These are phyloP conservation scores for Penicillium capsulatum DNA, from an alignment of 2,329 filamentous ascomycete genomes.

Conservation along the genomic window DNA sequence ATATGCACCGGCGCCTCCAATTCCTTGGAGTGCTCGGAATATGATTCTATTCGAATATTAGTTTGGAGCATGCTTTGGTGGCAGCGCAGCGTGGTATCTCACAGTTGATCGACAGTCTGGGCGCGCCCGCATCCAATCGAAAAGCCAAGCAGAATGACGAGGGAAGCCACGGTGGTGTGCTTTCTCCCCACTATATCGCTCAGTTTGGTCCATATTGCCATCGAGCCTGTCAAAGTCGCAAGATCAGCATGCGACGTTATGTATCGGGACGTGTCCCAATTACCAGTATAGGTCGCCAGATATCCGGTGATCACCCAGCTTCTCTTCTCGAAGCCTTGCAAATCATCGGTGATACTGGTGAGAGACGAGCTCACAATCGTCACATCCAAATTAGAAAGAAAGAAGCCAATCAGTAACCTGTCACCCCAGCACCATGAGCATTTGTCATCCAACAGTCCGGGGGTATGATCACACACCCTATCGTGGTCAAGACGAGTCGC, in stretches of 20 bases:
- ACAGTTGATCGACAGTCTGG: slow-evolving; percentile 31
- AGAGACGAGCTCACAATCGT: slow-evolving; percentile 36
- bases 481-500: slow-evolving; percentile 20
- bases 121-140: slow-evolving; percentile 31
- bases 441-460: not conserved
- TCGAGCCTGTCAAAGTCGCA: slow-evolving; percentile 20
- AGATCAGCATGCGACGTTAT: not conserved
- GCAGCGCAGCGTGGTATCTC: too few relatives aligned
- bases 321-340: slow-evolving; percentile 31
- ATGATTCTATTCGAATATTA: slow-evolving; percentile 24
- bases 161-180: slow-evolving; percentile 16
- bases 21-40: slow-evolving; percentile 31
- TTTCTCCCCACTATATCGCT: slow-evolving; percentile 33
- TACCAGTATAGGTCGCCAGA: slow-evolving; percentile 33
- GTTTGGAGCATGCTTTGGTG: not conserved
- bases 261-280: not conserved
- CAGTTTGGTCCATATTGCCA: slow-evolving; percentile 32
- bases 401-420: slow-evolving; percentile 29
- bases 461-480: slow-evolving; percentile 12
- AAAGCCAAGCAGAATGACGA: slow-evolving; percentile 30
- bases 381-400: slow-evolving; percentile 33
- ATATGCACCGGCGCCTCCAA: slow-evolving; percentile 32
- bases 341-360: slow-evolving; percentile 31
- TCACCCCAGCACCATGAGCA: slow-evolving; percentile 4
- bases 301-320: slow-evolving; percentile 38